Evolutionary conservation across 345 rosid species (phyloP).

Genomic region (Gossypioides kirkii): DNA sequence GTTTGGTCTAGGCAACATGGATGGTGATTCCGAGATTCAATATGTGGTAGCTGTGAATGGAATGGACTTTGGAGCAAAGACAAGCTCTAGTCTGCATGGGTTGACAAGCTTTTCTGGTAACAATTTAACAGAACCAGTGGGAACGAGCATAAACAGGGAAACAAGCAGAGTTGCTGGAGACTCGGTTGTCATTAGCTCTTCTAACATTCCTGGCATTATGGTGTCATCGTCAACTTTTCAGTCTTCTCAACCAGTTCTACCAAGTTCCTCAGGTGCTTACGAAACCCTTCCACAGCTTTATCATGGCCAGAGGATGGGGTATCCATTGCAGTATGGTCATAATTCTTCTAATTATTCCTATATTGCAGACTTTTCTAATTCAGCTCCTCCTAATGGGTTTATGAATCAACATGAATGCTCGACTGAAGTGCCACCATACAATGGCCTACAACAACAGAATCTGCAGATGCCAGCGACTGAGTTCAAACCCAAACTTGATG

Average conservation of each 20-base stretch:
- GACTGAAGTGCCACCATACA: conserved; percentile 31
- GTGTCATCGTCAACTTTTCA: conserved; percentile 33
- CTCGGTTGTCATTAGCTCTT: conserved; percentile 32
- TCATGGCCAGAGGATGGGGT: conserved; percentile 32
- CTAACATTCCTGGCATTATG: conserved; percentile 30
- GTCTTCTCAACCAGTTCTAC: conserved; percentile 38
- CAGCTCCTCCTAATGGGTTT: conserved; percentile 36
- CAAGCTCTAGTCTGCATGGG: conserved; percentile 36
- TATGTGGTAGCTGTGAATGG: conserved; percentile 77
- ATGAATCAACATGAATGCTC: conserved; percentile 35
- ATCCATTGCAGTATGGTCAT: conserved; percentile 36
- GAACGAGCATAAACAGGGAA: conserved; percentile 30
- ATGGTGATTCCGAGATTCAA: conserved; percentile 60
- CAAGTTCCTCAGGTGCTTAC: conserved; percentile 35
- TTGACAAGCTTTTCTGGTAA: conserved; percentile 47
- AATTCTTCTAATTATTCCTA: conserved; percentile 35
- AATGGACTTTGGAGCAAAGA: conserved; percentile 56
- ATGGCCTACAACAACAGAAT: conserved; percentile 38
- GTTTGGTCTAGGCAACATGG: conserved; percentile 41
- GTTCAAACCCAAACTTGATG: conserved; percentile 32
- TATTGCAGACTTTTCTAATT: conserved; percentile 29
- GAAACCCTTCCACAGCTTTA: conserved; percentile 46
- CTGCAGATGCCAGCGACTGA: conserved; percentile 31
- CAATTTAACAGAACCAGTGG: conserved; percentile 48
- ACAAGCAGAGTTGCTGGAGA: conserved; percentile 28